A percentile compares a stretch with the other conserved stretches of the same genome.
Conservation (phyloP, 2,329 filamentous ascomycete species). For the Zymoseptoria tritici region DNA sequence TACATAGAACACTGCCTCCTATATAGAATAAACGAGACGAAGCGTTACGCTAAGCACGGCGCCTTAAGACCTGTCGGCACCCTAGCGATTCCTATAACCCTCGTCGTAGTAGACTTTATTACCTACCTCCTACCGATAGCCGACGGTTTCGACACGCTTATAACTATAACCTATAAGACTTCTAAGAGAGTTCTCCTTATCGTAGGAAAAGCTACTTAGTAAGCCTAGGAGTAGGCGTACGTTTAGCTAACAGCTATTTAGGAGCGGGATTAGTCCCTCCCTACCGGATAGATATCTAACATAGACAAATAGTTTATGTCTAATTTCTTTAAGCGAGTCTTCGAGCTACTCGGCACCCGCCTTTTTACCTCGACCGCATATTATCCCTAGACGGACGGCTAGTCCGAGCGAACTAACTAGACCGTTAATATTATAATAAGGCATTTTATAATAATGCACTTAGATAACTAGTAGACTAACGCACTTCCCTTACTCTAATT, state of each 20-base stretch:
- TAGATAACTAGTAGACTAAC: not conserved
- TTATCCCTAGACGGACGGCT: not conserved
- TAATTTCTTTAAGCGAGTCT: constrained; percentile 1
- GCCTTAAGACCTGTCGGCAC: not conserved
- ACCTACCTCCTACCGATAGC: not conserved
- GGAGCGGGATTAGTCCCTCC: not conserved
- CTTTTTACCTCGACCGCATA: not conserved
- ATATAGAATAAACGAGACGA: not conserved
- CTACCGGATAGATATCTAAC: not conserved
- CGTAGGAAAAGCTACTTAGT: not conserved
- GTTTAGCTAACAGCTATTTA: not conserved
- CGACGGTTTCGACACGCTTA: constrained; percentile 1
- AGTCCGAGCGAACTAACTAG: constrained; percentile 2
- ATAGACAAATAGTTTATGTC: not conserved
- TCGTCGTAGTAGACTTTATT: constrained; percentile 1
- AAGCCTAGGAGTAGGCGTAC: not conserved
- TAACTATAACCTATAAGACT: constrained; percentile 4
- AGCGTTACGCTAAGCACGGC: not conserved
- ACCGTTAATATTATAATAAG: not conserved
- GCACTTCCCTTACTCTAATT: not conserved
- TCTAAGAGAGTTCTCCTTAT: constrained; percentile 1
- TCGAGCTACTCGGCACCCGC: not conserved
- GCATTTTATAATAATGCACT: not conserved
- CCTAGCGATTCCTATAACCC: not conserved
- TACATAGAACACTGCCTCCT: not conserved